These are phyloP conservation scores for Bipolaris cookei DNA, from an alignment of 2,329 filamentous ascomycete species.

Conservation along the genomic window DNA sequence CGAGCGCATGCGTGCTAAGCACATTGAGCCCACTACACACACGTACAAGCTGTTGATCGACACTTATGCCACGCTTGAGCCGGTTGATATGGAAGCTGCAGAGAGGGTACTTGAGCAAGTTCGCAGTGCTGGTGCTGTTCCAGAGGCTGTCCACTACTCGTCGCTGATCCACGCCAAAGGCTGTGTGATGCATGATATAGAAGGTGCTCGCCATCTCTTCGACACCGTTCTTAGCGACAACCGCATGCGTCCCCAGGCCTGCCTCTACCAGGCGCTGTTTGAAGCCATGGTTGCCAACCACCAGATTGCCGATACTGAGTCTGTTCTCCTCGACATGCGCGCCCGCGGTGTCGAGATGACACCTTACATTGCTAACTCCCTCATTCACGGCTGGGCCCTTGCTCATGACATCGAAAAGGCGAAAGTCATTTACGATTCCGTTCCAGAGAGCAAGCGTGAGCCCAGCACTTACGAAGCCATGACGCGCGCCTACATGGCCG, in stretches of 20 bases:
- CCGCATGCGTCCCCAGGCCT: constrained; percentile 75
- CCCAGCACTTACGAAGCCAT: constrained; percentile 99
- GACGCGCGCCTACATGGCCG: constrained; percentile 88
- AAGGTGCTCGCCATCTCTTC: constrained; percentile 80
- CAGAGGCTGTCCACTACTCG: constrained; percentile 94
- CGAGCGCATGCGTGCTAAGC: constrained; percentile 86
- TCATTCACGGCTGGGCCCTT: constrained; percentile 95
- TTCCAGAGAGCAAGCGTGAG: constrained; percentile 80
- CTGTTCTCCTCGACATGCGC: constrained; percentile 77
- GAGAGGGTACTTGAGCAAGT: constrained; percentile 84
- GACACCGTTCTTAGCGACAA: constrained; percentile 75
- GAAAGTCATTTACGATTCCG: constrained; percentile 77
- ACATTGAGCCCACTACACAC: constrained; percentile 89
- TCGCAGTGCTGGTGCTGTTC: constrained; percentile 71
- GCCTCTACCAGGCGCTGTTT: constrained; percentile 94
- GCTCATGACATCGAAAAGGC: constrained; percentile 82
- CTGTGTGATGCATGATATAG: constrained; percentile 90
- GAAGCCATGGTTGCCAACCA: constrained; percentile 97
- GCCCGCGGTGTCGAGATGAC: constrained; percentile 80
- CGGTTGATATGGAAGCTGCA: constrained; percentile 85
- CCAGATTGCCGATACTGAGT: constrained; percentile 72
- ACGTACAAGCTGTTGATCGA: constrained; percentile 98
- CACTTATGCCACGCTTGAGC: constrained; percentile 91
- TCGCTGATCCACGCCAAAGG: constrained; percentile 95
- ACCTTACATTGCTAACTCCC: constrained; percentile 96